Conservation (phyloP, 129 eudicot genomes). For the Daucus carota region DH1_v3.0 NC_030387.2:37773001-37773500, state of each 20-base stretch:
- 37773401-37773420: too few relatives aligned
- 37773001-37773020: conserved; percentile 1
- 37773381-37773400: too few relatives aligned
- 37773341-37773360: too few relatives aligned
- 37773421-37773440: too few relatives aligned
- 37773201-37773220: background rate
- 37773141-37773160: conserved; percentile 10
- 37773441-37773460: too few relatives aligned
- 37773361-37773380: too few relatives aligned
- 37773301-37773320: too few relatives aligned
- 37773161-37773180: background rate
- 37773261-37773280: background rate
- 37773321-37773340: too few relatives aligned
- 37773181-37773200: too few relatives aligned
- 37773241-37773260: background rate
- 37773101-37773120: conserved; percentile 23
- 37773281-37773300: too few relatives aligned
- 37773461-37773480: too few relatives aligned
- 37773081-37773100: conserved; percentile 24
- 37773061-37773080: conserved; percentile 31
- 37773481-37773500: too few relatives aligned
- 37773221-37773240: background rate
- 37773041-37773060: conserved; percentile 11
- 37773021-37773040: conserved; percentile 19
- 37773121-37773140: conserved; percentile 22